Evolutionary conservation across 2,329 filamentous ascomycete species (phyloP).

Genomic region (Neofusicoccum laricinum): DNA sequence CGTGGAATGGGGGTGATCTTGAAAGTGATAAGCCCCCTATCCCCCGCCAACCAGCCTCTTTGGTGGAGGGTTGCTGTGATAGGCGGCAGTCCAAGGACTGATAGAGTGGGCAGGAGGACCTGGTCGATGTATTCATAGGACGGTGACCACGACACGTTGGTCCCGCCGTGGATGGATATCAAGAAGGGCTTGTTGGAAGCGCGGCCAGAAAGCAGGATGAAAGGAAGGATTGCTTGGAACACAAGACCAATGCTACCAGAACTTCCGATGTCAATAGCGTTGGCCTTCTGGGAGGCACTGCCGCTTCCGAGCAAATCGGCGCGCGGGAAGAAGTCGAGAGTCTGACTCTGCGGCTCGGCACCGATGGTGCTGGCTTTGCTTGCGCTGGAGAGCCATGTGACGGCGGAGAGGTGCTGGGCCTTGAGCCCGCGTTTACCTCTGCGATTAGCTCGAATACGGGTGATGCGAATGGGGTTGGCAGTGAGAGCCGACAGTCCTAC

Average conservation of each 20-base stretch:
- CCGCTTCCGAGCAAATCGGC: conserved; percentile 26
- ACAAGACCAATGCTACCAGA: conserved; percentile 56
- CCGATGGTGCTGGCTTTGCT: conserved; percentile 45
- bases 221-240: conserved; percentile 59
- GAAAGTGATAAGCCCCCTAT: conserved; percentile 51
- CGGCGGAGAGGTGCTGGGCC: conserved; percentile 54
- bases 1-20: conserved; percentile 42
- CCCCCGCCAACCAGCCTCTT: conserved; percentile 22
- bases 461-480: conserved; percentile 48
- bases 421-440: conserved; percentile 54
- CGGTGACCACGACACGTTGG: conserved; percentile 55
- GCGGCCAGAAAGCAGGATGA: conserved; percentile 46
- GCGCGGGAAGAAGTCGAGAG: conserved; percentile 39
- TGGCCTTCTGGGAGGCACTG: conserved; percentile 37
- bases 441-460: conserved; percentile 54
- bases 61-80: conserved; percentile 39
- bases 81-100: conserved; percentile 48
- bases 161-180: conserved; percentile 55
- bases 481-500: conserved; percentile 55
- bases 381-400: conserved; percentile 52
- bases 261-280: conserved; percentile 29
- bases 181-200: background rate
- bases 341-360: conserved; percentile 41
- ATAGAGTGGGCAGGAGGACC: conserved; percentile 55
- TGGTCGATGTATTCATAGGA: conserved; percentile 56